phyloP scores from a whole-genome alignment of 2,329 filamentous ascomycete species.

The Coleophoma crateriformis region DNA sequence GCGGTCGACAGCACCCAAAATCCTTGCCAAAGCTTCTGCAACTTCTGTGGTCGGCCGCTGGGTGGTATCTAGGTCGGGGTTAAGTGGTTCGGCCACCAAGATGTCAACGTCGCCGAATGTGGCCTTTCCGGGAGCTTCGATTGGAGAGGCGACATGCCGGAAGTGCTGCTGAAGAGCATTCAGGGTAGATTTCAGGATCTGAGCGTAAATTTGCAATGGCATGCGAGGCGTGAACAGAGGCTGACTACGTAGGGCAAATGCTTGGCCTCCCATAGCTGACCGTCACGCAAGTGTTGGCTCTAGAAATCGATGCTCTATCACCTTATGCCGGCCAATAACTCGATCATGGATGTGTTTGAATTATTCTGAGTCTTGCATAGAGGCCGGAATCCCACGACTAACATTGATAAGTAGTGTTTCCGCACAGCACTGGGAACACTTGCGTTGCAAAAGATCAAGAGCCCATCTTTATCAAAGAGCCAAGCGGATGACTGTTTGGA shows the following conservation, averaged over 20 bases:
- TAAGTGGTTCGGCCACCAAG: conserved; percentile 40
- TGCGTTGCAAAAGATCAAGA: no score
- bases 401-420: neutral
- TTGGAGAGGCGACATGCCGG: conserved; percentile 48
- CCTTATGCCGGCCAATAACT: neutral
- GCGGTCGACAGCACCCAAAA: conserved; percentile 39
- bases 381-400: neutral
- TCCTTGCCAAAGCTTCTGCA: conserved; percentile 27
- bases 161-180: conserved; percentile 45
- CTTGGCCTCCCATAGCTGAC: conserved; percentile 57
- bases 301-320: no score
- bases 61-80: conserved; percentile 3
- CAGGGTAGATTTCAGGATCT: conserved; percentile 40
- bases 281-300: no score
- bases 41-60: neutral
- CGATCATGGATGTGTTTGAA: neutral
- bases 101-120: conserved; percentile 73
- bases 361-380: no score
- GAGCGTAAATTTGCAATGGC: conserved; percentile 48
- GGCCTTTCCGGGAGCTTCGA: conserved; percentile 63
- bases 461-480: no score
- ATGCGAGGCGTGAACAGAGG: conserved; percentile 62
- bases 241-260: conserved; percentile 42
- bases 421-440: neutral
- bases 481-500: no score